Conservation (phyloP, 768 basidiomycete genomes). For the Sutorius australiensis region DNA sequence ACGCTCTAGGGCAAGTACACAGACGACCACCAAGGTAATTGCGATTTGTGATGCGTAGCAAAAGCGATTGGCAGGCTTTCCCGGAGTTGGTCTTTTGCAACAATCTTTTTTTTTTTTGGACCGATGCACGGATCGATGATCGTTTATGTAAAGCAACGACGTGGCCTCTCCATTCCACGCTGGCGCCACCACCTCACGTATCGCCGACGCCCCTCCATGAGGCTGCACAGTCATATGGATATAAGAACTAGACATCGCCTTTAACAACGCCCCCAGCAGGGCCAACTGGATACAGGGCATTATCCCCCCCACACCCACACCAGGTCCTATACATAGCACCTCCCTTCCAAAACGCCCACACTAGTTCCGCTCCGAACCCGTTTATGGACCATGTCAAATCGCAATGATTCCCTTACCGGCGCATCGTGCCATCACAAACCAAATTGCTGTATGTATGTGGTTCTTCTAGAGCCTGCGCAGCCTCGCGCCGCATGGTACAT, state of each 20-base stretch:
- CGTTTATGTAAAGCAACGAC: conserved; percentile 20
- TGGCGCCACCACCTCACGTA: not conserved
- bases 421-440: conserved; percentile 11
- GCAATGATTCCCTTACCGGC: conserved; percentile 16
- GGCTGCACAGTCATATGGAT: conserved; percentile 8
- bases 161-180: conserved; percentile 10
- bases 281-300: conserved; percentile 10
- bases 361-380: conserved; percentile 20
- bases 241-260: conserved; percentile 22
- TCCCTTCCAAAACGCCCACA: conserved; percentile 7
- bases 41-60: conserved; percentile 17
- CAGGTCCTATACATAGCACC: conserved; percentile 18
- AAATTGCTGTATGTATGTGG: conserved; percentile 9
- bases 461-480: conserved; percentile 17
- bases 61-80: conserved; percentile 22
- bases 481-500: conserved; percentile 24
- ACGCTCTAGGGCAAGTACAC: conserved; percentile 16
- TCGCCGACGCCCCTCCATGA: conserved; percentile 12
- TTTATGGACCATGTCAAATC: conserved; percentile 8
- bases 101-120: conserved; percentile 20
- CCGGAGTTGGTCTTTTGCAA: not conserved
- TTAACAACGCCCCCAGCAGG: conserved; percentile 9
- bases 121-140: conserved; percentile 10
- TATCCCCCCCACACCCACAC: conserved; percentile 16
- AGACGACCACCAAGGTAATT: conserved; percentile 20